Evolutionary conservation across 2,329 filamentous ascomycete genomes (phyloP).

Genomic region (Metarhizium humberi): DNA sequence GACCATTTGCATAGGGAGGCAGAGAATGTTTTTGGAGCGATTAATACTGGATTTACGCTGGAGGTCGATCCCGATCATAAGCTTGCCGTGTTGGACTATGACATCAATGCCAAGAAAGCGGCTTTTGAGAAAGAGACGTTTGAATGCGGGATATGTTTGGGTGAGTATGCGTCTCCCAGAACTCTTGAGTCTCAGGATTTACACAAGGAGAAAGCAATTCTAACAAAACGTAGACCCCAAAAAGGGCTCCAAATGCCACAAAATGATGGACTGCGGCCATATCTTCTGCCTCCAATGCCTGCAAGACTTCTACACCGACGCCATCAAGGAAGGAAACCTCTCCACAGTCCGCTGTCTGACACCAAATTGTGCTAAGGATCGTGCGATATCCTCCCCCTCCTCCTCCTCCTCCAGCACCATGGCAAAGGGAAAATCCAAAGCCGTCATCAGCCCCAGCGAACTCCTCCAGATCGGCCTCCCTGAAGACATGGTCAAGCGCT

Average conservation of each 20-base stretch:
- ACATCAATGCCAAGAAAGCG: conserved; percentile 62
- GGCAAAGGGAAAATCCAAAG: conserved; percentile 44
- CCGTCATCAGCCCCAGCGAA: conserved; percentile 71
- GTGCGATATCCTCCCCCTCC: conserved; percentile 19
- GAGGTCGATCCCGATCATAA: conserved; percentile 49
- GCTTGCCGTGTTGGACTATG: conserved; percentile 67
- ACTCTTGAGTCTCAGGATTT: too few species aligned
- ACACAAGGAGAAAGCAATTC: background rate
- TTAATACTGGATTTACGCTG: conserved; percentile 36
- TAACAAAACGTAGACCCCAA: conserved; percentile 58
- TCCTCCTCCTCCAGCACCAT: conserved; percentile 1
- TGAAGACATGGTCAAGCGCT: conserved; percentile 69
- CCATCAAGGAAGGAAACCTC: conserved; percentile 79
- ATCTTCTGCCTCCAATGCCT: conserved; percentile 88
- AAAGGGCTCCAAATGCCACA: conserved; percentile 74
- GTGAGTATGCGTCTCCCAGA: conserved; percentile 24
- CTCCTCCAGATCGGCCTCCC: conserved; percentile 67
- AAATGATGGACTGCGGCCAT: conserved; percentile 74
- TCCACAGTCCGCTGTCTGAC: conserved; percentile 69
- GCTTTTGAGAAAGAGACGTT: conserved; percentile 80
- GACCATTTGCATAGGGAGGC: conserved; percentile 52
- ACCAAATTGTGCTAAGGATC: conserved; percentile 66
- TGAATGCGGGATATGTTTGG: conserved; percentile 76
- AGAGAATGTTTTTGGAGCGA: conserved; percentile 51
- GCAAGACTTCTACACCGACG: conserved; percentile 80